phyloP scores from a whole-genome alignment of 768 basidiomycete species.

The Pleurotus eryngii region DNA sequence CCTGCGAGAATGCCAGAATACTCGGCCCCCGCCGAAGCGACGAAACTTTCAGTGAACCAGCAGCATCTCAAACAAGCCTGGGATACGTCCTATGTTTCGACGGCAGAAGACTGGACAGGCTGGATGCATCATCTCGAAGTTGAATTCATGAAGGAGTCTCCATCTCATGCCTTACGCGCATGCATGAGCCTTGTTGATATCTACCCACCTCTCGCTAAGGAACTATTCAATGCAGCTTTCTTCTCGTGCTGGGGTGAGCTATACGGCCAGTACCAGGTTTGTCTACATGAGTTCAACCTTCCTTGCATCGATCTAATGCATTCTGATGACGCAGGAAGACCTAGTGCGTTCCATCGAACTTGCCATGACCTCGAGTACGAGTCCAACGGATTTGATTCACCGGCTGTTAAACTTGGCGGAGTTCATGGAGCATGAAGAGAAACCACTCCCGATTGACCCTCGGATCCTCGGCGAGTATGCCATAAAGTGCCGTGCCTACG shows the following conservation, averaged over 20 bases:
- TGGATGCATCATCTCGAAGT: conserved; percentile 94
- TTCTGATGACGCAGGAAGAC: conserved; percentile 64
- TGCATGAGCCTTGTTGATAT: conserved; percentile 93
- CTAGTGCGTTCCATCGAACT: conserved; percentile 85
- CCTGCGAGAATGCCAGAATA: conserved; percentile 64
- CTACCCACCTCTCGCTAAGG: conserved; percentile 86
- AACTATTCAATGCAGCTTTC: conserved; percentile 97
- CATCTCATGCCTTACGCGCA: conserved; percentile 95
- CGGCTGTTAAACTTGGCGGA: conserved; percentile 91
- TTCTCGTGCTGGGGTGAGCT: conserved; percentile 96
- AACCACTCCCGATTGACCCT: conserved; percentile 89
- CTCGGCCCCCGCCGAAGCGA: conserved; percentile 78
- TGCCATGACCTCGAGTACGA: conserved; percentile 73
- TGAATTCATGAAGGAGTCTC: conserved; percentile 97
- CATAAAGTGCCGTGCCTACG: conserved; percentile 89
- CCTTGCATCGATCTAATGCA: too few relatives aligned
- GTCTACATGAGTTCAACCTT: conserved; percentile 9
- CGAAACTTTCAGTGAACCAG: conserved; percentile 92
- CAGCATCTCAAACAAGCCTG: conserved; percentile 96
- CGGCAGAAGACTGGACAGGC: conserved; percentile 87
- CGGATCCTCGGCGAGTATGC: conserved; percentile 92
- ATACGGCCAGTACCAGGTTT: conserved; percentile 94
- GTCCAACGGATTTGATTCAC: conserved; percentile 88
- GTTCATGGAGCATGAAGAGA: conserved; percentile 99
- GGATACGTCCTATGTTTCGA: conserved; percentile 77